Evolutionary conservation across 202 grass and related monocot species (phyloP), one percentile per base, ranked within the genome.

Genomic region (Zizania palustris): DNA sequence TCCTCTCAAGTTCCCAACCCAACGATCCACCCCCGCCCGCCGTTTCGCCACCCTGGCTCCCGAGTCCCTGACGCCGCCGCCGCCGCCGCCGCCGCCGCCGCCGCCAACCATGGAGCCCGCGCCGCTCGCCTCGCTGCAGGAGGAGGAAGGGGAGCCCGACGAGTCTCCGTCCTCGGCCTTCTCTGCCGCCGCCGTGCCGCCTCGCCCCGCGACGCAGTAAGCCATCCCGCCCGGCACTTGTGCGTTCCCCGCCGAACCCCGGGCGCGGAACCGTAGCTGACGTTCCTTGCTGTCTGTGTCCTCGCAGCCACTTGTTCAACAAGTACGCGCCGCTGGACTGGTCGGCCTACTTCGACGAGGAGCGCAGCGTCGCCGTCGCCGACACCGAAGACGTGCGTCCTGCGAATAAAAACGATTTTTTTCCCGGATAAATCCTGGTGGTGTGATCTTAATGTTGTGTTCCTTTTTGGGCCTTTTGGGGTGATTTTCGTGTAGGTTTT

Each of bases 131-230:
- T 72, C 91, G 2, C 69, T 97, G 54, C 73, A 67, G 49, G 91
- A 89, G 77, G 90, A 89, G 13, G 28, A 28, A 28, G 79, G 77
- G 55, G 87, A 79, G 20, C 83, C 77, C 53, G 81, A 83, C 40
- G 88, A 85, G 28, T 69, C 81, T 7, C 56, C 90, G 41, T 69
- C 86, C 6, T 83, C 94, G 38, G 28, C 28, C 28, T 28, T 28
- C 28, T 28, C 28, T 2, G 28, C 28, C 28, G 28, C 28, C 28
- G 82, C 76, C 11, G 76, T 86, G 42, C 94, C 94, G 13, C 91
- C 91, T 14, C 86, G 94, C 60, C 94, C 94, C 48, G 91, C 94
- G 12, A 93, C 91, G 33, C 91, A 90, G 94, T 97, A 85, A 87
- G 84, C 46, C 34, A 7, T 42, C 67, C 0, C 15, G 0, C 28